Base-by-base conservation (phyloP, 2,329 filamentous ascomycete species). In the Mycosphaerella sp. region DNA sequence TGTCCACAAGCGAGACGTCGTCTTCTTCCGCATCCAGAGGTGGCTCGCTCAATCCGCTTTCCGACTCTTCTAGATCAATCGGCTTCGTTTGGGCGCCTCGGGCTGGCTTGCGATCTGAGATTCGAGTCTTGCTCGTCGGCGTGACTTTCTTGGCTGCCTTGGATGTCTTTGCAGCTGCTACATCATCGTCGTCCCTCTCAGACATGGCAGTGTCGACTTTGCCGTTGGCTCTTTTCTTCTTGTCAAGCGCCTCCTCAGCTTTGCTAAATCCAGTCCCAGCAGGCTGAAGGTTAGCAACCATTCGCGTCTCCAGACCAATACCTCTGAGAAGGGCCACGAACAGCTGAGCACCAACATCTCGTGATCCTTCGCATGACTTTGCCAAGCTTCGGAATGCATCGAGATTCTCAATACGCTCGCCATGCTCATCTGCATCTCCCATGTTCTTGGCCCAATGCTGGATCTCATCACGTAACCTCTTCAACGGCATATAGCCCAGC, bases 221-320 rank as follows among this genome's bases (percentile, higher is more conserved):
- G 27, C 40, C 44, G 25, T 50, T 51, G 1, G 36, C 48, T 55
- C 60, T 62, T 44, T 44, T 63, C 8, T 69, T 68, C 58, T 73
- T 78, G 7, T 74, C 63, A 10, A 81, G 79, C 4, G 86, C 87
- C 45, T 93, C 87, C 68, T 98, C 93, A 9, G 78, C 71, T 67
- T 91, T 94, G 54, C 82, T 94, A 84, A 89, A 97, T 1, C 89
- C 89, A 67, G 94, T 95, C 0, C 93, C 93, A 17, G 88, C 71
- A 1, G 89, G 85, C 64, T 97, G 93, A 36, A 98, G 66, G 64
- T 82, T 96, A 8, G 84, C 83, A 2, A 97, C 82, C 75, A 97
- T 79, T 27, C 91, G 79, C 9, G 88, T 81, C 62, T 96, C 89
- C 2, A 97, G 73, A 0, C 87, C 87, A 9, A 97, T 66, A 0